Evolutionary conservation across 1,284 basidiomycete genomes (phyloP).

Genomic region (Tranzscheliella williamsii): DNA sequence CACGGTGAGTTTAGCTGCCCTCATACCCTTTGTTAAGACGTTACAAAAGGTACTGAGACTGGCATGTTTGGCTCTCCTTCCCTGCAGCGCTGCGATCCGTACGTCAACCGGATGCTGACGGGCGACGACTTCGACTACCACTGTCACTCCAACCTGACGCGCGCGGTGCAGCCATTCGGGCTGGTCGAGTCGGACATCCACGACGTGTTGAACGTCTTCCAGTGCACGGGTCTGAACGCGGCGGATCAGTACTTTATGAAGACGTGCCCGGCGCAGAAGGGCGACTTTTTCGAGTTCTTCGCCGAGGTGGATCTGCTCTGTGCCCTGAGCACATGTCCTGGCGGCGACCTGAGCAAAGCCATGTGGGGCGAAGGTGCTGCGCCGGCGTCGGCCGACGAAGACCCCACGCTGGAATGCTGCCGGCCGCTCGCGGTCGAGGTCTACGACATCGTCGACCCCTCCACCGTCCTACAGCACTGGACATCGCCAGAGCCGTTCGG

Average conservation of each 20-base stretch:
- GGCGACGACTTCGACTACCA: slow-evolving; percentile 28
- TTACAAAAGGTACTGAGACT: too few species aligned
- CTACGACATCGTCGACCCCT: slow-evolving; percentile 6
- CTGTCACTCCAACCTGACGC: slow-evolving; percentile 16
- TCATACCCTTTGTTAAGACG: too few species aligned
- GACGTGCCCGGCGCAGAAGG: slow-evolving; percentile 21
- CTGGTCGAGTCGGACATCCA: slow-evolving; percentile 19
- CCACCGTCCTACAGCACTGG: slow-evolving; percentile 2
- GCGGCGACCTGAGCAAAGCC: slow-evolving; percentile 17
- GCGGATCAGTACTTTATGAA: slow-evolving; percentile 32
- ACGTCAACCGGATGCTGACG: slow-evolving; percentile 19
- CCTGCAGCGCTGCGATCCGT: slow-evolving; percentile 26
- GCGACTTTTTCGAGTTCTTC: slow-evolving; percentile 23
- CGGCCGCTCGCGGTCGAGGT: slow-evolving; percentile 25
- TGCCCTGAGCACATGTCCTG: slow-evolving; percentile 20
- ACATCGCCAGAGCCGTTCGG: slow-evolving; percentile 2
- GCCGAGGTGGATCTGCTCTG: slow-evolving; percentile 21
- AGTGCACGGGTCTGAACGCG: slow-evolving; percentile 22
- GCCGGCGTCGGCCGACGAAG: slow-evolving; percentile 2
- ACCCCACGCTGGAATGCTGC: slow-evolving; percentile 24
- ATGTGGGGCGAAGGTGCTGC: slow-evolving; percentile 22
- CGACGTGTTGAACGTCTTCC: slow-evolving; percentile 27
- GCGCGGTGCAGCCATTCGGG: slow-evolving; percentile 12
- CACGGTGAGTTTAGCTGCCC: too few species aligned
- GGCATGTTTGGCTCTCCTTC: too few species aligned